A percentile compares a stretch with the other conserved stretches of the same genome.
phyloP scores from a whole-genome alignment of 306 rosid genomes.

The Rosa rugosa region DNA sequence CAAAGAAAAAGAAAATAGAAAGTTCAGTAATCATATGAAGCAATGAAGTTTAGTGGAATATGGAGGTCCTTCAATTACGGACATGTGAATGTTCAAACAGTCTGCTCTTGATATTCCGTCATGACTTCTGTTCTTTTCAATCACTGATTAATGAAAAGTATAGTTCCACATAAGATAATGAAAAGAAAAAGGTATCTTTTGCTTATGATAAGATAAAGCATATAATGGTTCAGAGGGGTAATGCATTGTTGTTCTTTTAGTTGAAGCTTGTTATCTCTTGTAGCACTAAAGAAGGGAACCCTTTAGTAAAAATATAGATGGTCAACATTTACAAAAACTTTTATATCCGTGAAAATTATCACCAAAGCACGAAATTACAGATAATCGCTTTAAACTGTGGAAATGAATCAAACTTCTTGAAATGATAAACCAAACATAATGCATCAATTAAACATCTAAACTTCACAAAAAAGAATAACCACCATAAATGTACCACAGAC shows the following conservation, averaged over 20 bases:
- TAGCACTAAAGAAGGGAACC: neutral
- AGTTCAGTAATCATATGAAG: neutral
- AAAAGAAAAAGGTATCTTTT: neutral
- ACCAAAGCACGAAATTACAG: neutral
- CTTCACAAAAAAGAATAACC: neutral
- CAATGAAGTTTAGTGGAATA: conserved; percentile 6
- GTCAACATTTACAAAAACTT: neutral
- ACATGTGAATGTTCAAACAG: neutral
- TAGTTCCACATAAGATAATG: neutral
- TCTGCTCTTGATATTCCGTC: neutral
- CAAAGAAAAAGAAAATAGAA: neutral
- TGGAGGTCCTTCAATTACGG: neutral
- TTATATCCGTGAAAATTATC: neutral
- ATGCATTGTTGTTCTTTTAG: neutral
- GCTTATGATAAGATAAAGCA: neutral
- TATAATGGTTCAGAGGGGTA: neutral
- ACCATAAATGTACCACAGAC: neutral
- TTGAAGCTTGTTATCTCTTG: neutral
- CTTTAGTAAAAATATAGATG: neutral
- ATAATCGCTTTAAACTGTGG: neutral
- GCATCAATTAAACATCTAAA: neutral
- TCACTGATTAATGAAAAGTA: neutral
- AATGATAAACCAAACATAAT: neutral
- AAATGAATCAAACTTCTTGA: neutral
- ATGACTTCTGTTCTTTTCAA: neutral